Conservation (phyloP, 176 grass and related monocot genomes). For the bread wheat (Triticum aestivum) region IWGSC_CS_RefSeq_v2.1 NC_057794.1:506788281-506788780, state of each 20-base stretch:
- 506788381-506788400: constrained; percentile 60
- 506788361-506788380: constrained; percentile 53
- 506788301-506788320: constrained; percentile 77
- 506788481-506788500: background rate
- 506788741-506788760: constrained; percentile 82
- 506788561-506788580: constrained; percentile 49
- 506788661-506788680: constrained; percentile 61
- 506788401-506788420: constrained; percentile 89
- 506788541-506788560: background rate
- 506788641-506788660: constrained; percentile 67
- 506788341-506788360: constrained; percentile 67
- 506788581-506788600: constrained; percentile 84
- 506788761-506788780: constrained; percentile 75
- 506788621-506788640: constrained; percentile 68
- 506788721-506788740: constrained; percentile 88
- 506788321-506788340: constrained; percentile 81
- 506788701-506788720: constrained; percentile 64
- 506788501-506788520: constrained; percentile 6
- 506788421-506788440: constrained; percentile 62
- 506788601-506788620: constrained; percentile 60
- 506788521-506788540: background rate
- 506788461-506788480: constrained; percentile 17
- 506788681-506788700: constrained; percentile 76
- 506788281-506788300: constrained; percentile 66
- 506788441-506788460: constrained; percentile 34